These are phyloP conservation scores for Scedosporium minutisporum DNA, from an alignment of 2,329 filamentous ascomycete species.

Conservation along the genomic window DNA sequence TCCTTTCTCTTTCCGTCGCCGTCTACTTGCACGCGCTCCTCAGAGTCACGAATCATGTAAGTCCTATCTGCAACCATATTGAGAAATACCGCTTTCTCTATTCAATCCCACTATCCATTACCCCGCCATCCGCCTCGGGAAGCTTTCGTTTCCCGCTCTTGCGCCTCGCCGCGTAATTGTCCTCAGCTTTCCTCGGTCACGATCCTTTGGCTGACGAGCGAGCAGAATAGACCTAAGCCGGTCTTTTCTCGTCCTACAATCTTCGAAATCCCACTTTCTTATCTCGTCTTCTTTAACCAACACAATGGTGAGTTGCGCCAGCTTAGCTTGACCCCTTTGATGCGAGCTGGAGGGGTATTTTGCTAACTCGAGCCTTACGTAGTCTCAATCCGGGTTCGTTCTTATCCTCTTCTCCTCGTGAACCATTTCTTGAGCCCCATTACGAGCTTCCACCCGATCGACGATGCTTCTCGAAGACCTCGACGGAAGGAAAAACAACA, in stretches of 20 bases:
- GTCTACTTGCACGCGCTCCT: neutral
- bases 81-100: neutral
- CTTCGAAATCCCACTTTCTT: neutral
- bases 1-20: neutral
- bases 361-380: constrained; percentile 4
- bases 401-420: constrained; percentile 14
- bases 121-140: no score
- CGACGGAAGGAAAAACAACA: constrained; percentile 1
- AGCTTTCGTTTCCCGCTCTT: no score
- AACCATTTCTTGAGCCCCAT: neutral
- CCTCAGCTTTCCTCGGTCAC: neutral
- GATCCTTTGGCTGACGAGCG: neutral
- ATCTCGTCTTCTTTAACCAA: neutral
- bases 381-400: constrained; percentile 62
- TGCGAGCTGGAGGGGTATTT: neutral
- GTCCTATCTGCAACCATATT: no score
- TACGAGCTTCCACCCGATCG: constrained; percentile 3
- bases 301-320: constrained; percentile 3
- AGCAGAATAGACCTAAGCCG: neutral
- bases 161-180: no score
- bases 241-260: neutral
- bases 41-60: no score
- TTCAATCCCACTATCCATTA: no score
- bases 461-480: neutral
- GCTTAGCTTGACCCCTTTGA: neutral